These are phyloP conservation scores for Phaffomyces antillensis DNA, from an alignment of 805 yeast genomes.

Conservation along the genomic window DNA sequence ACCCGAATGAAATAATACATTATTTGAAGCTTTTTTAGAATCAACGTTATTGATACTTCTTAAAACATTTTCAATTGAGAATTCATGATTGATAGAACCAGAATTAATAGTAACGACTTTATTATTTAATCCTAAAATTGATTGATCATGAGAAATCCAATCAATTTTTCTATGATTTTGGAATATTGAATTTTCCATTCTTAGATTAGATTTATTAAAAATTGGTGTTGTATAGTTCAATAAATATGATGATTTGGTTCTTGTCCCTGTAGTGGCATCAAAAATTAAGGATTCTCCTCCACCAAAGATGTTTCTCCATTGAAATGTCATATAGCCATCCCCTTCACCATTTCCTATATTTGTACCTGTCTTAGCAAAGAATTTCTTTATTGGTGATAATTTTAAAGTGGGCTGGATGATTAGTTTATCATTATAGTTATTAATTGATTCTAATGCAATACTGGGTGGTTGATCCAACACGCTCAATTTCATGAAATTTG, in stretches of 20 bases:
- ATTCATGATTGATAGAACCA: constrained; percentile 37
- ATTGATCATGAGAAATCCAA: constrained; percentile 50
- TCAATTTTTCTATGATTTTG: constrained; percentile 43
- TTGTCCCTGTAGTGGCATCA: constrained; percentile 54
- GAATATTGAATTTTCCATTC: constrained; percentile 43
- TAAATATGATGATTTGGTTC: constrained; percentile 49
- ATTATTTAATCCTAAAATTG: constrained; percentile 34
- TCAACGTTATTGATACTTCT: constrained; percentile 36
- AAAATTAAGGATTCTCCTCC: constrained; percentile 58
- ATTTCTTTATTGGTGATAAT: constrained; percentile 52
- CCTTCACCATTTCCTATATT: constrained; percentile 97
- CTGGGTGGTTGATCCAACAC: constrained; percentile 34
- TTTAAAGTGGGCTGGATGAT: constrained; percentile 26
- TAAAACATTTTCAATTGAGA: constrained; percentile 36
- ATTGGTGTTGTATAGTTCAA: constrained; percentile 46
- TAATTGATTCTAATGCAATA: constrained; percentile 26
- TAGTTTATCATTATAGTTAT: not conserved
- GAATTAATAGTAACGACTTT: constrained; percentile 23
- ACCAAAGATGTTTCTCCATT: constrained; percentile 53
- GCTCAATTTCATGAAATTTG: constrained; percentile 36
- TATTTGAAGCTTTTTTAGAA: constrained; percentile 41
- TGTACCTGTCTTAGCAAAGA: constrained; percentile 87
- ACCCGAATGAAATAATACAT: constrained; percentile 53
- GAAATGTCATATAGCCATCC: constrained; percentile 81
- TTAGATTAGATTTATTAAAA: constrained; percentile 42